phyloP scores from a whole-genome alignment of 768 basidiomycete species.

The Podaxis pistillaris region DNA sequence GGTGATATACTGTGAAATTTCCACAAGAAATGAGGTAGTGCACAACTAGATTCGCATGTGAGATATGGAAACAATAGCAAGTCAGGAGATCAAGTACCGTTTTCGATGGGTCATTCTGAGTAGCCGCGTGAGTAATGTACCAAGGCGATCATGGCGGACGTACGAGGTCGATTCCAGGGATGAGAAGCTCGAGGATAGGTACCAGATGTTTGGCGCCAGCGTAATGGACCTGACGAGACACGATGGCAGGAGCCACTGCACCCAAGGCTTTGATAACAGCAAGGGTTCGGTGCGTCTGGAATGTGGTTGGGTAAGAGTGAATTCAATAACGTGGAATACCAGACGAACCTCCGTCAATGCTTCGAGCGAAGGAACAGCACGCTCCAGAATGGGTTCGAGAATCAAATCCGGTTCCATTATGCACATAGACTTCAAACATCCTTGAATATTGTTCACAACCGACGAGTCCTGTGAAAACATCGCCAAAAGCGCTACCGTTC shows the following conservation, averaged over 20 bases:
- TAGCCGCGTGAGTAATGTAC: conserved; percentile 10
- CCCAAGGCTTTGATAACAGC: conserved; percentile 85
- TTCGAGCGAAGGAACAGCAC: conserved; percentile 85
- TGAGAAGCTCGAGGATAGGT: conserved; percentile 74
- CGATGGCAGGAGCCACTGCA: conserved; percentile 75
- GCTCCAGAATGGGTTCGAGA: conserved; percentile 75
- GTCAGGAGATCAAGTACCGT: conserved; percentile 45
- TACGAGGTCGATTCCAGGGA: conserved; percentile 87
- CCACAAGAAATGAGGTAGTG: conserved; percentile 72
- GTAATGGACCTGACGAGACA: conserved; percentile 78
- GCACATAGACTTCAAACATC: conserved; percentile 79
- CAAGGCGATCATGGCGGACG: conserved; percentile 22
- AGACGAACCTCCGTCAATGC: conserved; percentile 73
- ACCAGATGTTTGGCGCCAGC: conserved; percentile 80
- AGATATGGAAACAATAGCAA: background rate
- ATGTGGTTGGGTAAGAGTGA: background rate
- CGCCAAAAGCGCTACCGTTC: conserved; percentile 81
- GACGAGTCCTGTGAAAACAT: conserved; percentile 85
- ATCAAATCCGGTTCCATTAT: conserved; percentile 86
- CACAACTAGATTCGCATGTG: conserved; percentile 47
- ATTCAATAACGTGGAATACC: background rate
- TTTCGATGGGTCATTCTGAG: conserved; percentile 75
- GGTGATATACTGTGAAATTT: conserved; percentile 73
- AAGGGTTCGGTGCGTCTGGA: conserved; percentile 77
- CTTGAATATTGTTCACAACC: conserved; percentile 74